These are phyloP conservation scores for Cryptococcus sp. DNA, from an alignment of 1,284 basidiomycete species.

Conservation along the genomic window DNA sequence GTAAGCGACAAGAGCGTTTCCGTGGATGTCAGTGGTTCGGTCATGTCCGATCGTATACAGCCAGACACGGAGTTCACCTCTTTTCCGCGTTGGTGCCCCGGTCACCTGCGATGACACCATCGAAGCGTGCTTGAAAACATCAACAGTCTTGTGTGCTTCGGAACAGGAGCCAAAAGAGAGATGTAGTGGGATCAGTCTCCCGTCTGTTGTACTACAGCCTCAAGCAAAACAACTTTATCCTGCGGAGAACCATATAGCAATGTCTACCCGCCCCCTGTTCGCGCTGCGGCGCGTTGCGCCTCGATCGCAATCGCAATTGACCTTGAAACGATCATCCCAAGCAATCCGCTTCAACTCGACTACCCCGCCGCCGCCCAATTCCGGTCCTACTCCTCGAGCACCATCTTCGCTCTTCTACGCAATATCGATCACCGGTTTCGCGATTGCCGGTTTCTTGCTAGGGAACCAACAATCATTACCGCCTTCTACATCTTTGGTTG, in stretches of 20 bases:
- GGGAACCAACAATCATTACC: constrained; percentile 8
- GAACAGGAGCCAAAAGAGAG: too few relatives aligned
- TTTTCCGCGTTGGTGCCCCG: background rate
- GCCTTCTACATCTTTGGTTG: constrained; percentile 23
- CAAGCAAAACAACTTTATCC: background rate
- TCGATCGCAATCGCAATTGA: background rate
- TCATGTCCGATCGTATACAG: too few relatives aligned
- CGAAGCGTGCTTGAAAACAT: constrained; percentile 5
- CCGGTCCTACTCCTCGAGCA: background rate
- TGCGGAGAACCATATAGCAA: background rate
- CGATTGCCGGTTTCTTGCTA: constrained; percentile 22
- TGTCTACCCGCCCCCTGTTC: background rate
- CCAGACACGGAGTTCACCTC: background rate
- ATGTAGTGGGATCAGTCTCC: too few relatives aligned
- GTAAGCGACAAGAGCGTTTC: background rate
- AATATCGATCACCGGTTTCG: constrained; percentile 20
- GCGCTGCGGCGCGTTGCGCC: background rate
- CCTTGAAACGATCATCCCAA: background rate
- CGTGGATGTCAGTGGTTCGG: background rate
- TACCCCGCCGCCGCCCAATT: constrained; percentile 1
- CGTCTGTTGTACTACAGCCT: background rate
- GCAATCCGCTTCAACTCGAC: constrained; percentile 12
- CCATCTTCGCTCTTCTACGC: constrained; percentile 14
- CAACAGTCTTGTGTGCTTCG: too few relatives aligned
- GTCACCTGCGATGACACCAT: constrained; percentile 10